Conservation (phyloP, 177 flowering plant genomes). For the Tripterygium wilfordii region DNA sequence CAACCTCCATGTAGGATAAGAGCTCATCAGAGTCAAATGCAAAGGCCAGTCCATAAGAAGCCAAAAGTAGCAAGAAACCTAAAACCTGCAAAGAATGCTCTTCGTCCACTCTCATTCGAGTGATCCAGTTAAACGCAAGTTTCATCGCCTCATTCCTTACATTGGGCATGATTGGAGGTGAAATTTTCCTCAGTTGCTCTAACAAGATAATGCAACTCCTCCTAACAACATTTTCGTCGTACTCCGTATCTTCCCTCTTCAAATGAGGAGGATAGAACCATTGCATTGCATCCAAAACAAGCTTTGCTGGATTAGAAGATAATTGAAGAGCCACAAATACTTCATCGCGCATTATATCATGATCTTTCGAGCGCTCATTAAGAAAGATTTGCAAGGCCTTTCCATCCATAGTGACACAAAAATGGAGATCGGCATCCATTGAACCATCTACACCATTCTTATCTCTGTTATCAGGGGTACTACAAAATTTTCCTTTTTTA, state of each 20-base stretch:
- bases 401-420: slow-evolving; percentile 11
- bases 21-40: not conserved
- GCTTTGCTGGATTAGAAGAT: slow-evolving; percentile 23
- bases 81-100: slow-evolving; percentile 1
- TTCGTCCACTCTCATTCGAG: not conserved
- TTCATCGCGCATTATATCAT: slow-evolving; percentile 10
- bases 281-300: slow-evolving; percentile 24
- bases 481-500: too few relatives aligned
- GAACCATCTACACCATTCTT: too few relatives aligned
- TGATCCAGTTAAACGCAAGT: slow-evolving; percentile 6
- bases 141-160: slow-evolving; percentile 3
- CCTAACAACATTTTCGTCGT: slow-evolving; percentile 6
- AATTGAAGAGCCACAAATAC: slow-evolving; percentile 8
- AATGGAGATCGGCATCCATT: not conserved
- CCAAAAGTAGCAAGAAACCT: slow-evolving; percentile 9
- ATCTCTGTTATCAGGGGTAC: too few relatives aligned
- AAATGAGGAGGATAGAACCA: slow-evolving; percentile 12
- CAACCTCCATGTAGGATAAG: not conserved
- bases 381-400: slow-evolving; percentile 13
- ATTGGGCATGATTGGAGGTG: not conserved
- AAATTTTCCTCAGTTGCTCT: slow-evolving; percentile 6
- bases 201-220: slow-evolving; percentile 17
- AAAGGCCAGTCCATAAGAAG: slow-evolving; percentile 8
- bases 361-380: slow-evolving; percentile 9
- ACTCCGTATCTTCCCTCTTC: not conserved